Base-by-base conservation (phyloP, 371 early-diverging fungal species). In the Mortierella sp. region DNA sequence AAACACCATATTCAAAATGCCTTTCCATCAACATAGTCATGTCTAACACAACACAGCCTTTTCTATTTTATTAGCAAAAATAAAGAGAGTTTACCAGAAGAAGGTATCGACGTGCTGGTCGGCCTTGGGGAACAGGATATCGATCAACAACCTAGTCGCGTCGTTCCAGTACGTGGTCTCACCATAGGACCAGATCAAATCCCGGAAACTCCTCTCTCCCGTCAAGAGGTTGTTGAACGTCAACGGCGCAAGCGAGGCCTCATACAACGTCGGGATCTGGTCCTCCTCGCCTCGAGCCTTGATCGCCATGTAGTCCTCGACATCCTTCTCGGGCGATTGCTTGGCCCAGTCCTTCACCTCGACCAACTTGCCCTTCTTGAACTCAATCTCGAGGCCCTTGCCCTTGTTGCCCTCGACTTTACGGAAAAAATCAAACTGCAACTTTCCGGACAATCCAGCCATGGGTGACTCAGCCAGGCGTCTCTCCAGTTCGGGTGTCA, bases 341-440 rank as follows among this genome's bases (percentile, higher is more conserved):
- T 76, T 73, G 27, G 32, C 70, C 78, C 81, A 84, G 32, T 60
- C 55, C 68, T 55, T 54, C 6, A 70, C 78, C 0, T 56, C 46
- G 4, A 74, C 46, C 18, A 83, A 14, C 54, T 77, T 81, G 29
- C 81, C 84, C 29, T 72, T 38, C 58, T 75, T 41, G 27, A 83
- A 76, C 41, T 71, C 46, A 2, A 83, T 49, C 51, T 76, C 75
- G 29, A 83, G 43, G 0, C 80, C 83, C 46, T 72, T 76, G 71
- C 73, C 82, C 32, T 77, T 58, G 75, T 54, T 54, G 4, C 77
- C 74, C 16, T 74, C 75, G 1, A 74, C 74, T 49, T 51, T 81
- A 70, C 82, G 76, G 51, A 75, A 81, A 44, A 83, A 80, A 24
- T 79, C 80, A 12, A 83, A 27, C 18, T 60, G 83, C 49, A 83